Base-by-base conservation (phyloP, 768 basidiomycete species). In the Solioccasus polychromus region DNA sequence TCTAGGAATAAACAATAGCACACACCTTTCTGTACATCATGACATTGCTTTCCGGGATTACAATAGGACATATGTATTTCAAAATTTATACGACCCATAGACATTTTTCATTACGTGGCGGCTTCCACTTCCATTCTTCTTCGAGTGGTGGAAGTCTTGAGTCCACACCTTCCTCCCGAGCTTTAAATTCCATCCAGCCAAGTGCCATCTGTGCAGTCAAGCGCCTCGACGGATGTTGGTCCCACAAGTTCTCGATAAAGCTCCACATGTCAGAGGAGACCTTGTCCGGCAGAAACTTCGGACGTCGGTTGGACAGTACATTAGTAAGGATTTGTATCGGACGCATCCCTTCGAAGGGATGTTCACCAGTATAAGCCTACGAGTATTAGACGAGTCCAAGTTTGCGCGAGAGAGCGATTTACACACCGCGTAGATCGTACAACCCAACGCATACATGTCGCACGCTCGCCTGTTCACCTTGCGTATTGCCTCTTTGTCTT, bases 361-460 rank as follows among this genome's bases (percentile, higher is more conserved):
- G 35, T 23, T 8, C 42, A n/a, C 41, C 46, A 7, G 53, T 46
- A 41, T 62, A 63, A 15, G 34, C 42, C 61, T 61, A 36, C 20
- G 8, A 20, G 26, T 7, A 25, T 11, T 8, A 0, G 23, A 39
- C 42, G n/a, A 51, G 29, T 7, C 0, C 10, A 25, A 14, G 19
- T 30, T 32, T 3, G 25, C n/a, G 38, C 8, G 17, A 25, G 22
- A 32, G 23, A 19, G 2, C n/a, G 6, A 25, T n/a, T 17, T 6
- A 51, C 62, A 10, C 40, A 68, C 70, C 57, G 60, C 68, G 26
- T 71, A 73, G 31, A 68, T 68, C 2, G 71, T 70, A 40, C 70
- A 73, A 20, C 61, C 70, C 30, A 69, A 60, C 1, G 74, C 67
- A 47, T 75, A 75, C 43, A 75, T 61, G 44, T 75, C 73, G 14